Evolutionary conservation across 2,329 filamentous ascomycete species (phyloP).

Genomic region (Penicillium brevicompactum): DNA sequence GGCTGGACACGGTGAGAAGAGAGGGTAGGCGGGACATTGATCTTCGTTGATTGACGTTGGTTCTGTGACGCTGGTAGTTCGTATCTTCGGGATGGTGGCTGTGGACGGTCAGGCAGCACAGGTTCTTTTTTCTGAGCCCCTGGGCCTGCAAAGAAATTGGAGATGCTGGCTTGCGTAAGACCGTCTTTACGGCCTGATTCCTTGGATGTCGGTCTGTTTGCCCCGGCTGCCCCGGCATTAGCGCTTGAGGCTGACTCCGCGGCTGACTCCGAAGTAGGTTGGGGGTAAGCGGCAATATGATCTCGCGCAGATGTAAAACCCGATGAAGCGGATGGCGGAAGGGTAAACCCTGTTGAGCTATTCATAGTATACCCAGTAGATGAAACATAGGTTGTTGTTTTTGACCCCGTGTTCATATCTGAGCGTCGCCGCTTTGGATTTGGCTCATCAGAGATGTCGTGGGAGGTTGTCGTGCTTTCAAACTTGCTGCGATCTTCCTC

Average conservation of each 20-base stretch:
- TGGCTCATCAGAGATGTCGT: constrained; percentile 22
- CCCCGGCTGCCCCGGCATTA: constrained; percentile 8
- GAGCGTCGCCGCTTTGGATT: constrained; percentile 32
- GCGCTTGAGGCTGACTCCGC: constrained; percentile 23
- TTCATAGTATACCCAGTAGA: constrained; percentile 65
- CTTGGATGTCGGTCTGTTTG: constrained; percentile 31
- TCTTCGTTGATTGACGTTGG: constrained; percentile 9
- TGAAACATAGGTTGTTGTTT: constrained; percentile 35
- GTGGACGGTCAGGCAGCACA: constrained; percentile 6
- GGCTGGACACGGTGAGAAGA: constrained; percentile 35
- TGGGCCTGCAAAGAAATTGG: constrained; percentile 51
- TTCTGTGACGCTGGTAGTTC: constrained; percentile 9
- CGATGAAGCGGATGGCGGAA: constrained; percentile 46
- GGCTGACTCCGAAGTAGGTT: constrained; percentile 12
- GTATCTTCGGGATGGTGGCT: constrained; percentile 12
- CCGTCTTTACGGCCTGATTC: constrained; percentile 39
- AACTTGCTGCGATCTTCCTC: constrained; percentile 46
- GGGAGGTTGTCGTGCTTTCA: constrained; percentile 31
- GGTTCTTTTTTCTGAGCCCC: constrained; percentile 20
- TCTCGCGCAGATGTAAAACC: constrained; percentile 66
- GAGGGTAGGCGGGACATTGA: constrained; percentile 24
- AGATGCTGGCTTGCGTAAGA: constrained; percentile 55
- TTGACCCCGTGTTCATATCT: constrained; percentile 24
- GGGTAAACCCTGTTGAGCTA: constrained; percentile 42
- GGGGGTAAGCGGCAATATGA: constrained; percentile 48